phyloP scores from a whole-genome alignment of 1,284 basidiomycete species.

The Puccinia hordei region DNA sequence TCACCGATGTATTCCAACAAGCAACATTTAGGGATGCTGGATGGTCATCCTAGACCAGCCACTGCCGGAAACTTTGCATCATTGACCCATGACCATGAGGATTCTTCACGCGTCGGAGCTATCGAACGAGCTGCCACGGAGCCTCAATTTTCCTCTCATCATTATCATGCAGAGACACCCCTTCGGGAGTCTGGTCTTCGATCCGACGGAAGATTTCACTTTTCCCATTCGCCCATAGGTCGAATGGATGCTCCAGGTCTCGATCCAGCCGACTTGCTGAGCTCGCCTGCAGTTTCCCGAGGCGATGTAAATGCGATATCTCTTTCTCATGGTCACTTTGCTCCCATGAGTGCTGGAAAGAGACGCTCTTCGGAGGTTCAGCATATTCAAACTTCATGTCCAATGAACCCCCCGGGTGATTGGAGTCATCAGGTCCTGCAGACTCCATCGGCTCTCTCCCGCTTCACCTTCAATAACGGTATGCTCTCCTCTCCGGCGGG shows the following conservation, averaged over 20 bases:
- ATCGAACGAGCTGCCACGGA: conserved; percentile 32
- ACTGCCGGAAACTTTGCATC: conserved; percentile 16
- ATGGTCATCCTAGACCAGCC: conserved; percentile 7
- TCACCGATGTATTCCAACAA: background rate
- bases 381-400: background rate
- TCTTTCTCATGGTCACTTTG: conserved; percentile 30
- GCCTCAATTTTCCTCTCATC: background rate
- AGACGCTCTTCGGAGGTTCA: background rate
- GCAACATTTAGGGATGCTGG: background rate
- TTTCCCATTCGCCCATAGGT: conserved; percentile 23
- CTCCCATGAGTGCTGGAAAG: conserved; percentile 32
- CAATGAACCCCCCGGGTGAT: background rate
- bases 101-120: background rate
- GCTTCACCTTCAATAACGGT: conserved; percentile 17
- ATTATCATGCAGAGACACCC: conserved; percentile 31
- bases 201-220: conserved; percentile 16
- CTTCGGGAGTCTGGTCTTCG: conserved; percentile 13
- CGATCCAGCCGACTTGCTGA: conserved; percentile 30
- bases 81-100: background rate
- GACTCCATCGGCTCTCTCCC: conserved; percentile 32
- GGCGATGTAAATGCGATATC: background rate
- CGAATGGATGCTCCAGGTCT: conserved; percentile 30
- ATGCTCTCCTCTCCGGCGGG: conserved; percentile 15
- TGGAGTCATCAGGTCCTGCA: conserved; percentile 25
- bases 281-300: conserved; percentile 26